These are phyloP conservation scores for Tuctoria greenei DNA, from an alignment of 176 grass and related monocot species.

Conservation along the genomic window DNA sequence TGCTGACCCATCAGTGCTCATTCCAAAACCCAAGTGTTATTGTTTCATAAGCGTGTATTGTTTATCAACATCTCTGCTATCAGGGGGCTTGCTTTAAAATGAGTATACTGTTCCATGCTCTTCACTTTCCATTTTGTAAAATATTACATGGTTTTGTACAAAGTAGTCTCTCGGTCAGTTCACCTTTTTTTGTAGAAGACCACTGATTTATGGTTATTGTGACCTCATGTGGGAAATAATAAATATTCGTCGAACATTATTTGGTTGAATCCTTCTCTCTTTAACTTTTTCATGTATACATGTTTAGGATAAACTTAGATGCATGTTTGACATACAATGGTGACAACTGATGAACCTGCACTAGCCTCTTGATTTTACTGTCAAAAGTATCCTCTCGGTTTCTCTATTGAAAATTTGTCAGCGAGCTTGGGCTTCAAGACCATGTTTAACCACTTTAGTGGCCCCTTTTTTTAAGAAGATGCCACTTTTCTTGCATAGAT, in stretches of 20 bases:
- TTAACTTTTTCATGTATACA: background rate
- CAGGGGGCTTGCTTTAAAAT: conserved; percentile 11
- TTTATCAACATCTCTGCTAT: conserved; percentile 20
- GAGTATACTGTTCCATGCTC: background rate
- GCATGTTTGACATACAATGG: background rate
- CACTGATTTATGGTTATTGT: background rate
- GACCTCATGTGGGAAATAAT: background rate
- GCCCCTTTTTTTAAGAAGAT: no score
- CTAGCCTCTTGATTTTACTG: background rate
- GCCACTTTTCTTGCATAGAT: no score
- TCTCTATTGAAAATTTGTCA: no score
- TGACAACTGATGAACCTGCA: background rate
- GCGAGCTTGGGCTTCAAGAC: no score
- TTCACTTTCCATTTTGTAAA: background rate
- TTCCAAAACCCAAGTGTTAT: background rate
- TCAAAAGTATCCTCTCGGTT: no score
- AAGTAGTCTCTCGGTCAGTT: background rate
- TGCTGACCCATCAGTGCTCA: background rate
- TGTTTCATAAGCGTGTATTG: background rate
- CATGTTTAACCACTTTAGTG: no score
- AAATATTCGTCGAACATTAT: background rate
- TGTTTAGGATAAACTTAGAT: background rate
- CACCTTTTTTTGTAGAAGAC: no score
- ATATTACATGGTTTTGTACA: no score
- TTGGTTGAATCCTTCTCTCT: background rate